These are phyloP conservation scores for Filosporella fistucella DNA, from an alignment of 495 filamentous ascomycete genomes.

Conservation along the genomic window DNA sequence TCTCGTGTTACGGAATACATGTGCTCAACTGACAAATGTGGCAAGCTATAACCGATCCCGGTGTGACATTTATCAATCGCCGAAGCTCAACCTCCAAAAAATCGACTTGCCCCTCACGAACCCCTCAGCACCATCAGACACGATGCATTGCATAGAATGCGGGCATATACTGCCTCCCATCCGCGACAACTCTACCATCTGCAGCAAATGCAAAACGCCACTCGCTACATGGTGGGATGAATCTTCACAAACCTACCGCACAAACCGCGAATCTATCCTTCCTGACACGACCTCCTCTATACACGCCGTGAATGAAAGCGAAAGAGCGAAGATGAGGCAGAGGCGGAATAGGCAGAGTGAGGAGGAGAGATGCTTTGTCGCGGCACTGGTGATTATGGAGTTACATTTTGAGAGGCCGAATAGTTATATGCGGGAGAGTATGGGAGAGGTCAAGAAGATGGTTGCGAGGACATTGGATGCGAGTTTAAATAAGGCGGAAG, in stretches of 20 bases:
- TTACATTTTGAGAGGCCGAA: conserved; percentile 37
- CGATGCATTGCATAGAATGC: conserved; percentile 23
- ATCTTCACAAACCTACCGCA: conserved; percentile 21
- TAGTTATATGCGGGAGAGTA: conserved; percentile 34
- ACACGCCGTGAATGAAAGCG: not conserved
- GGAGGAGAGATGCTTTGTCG: conserved; percentile 52
- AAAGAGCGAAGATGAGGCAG: conserved; percentile 10
- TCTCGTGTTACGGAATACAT: too few species aligned
- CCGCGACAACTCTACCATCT: conserved; percentile 19
- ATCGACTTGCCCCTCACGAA: not conserved
- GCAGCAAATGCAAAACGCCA: conserved; percentile 23
- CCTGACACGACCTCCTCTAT: too few species aligned
- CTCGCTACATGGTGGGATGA: conserved; percentile 25
- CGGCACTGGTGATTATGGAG: conserved; percentile 47
- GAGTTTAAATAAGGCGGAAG: conserved; percentile 51
- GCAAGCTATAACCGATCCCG: too few species aligned
- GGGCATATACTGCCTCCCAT: conserved; percentile 16
- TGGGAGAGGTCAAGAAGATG: conserved; percentile 41
- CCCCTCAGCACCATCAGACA: conserved; percentile 1
- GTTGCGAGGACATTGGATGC: conserved; percentile 44
- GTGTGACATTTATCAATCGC: too few species aligned
- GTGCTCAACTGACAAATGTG: too few species aligned
- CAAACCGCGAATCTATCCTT: conserved; percentile 20
- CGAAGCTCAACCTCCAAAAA: too few species aligned
- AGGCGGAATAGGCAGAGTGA: conserved; percentile 25